Evolutionary conservation across 192 early-diverging fungal genomes (phyloP), one percentile per base, ranked within the genome.

Genomic region (Gigaspora rosea): DNA sequence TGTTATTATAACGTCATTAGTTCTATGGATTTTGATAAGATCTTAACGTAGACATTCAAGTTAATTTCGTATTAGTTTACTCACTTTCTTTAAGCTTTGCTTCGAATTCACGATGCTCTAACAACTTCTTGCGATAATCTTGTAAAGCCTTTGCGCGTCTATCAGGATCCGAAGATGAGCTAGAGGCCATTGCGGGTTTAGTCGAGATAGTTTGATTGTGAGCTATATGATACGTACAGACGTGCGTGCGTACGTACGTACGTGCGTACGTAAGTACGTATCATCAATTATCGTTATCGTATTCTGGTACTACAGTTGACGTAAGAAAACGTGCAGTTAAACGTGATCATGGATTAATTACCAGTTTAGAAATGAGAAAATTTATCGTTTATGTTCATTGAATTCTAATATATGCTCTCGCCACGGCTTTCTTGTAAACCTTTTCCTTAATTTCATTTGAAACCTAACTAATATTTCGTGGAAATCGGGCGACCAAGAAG

Each of bases 41-140:
- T 41, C 33, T 18, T 41, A 41, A n/a, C 27, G 27, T n/a, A 8
- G 12, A 6, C 27, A 27, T 12, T 41, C 15, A 8, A 2, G 5
- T 20, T 20, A 5, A 20, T 20, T 48, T 66, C 13, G 10, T 27
- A 1, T 69, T 6, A 4, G 4, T 18, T 22, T 18, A 80, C 88
- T 67, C 86, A 94, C 94, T 78, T 80, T 97, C 95, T 91, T 98
- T 97, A 51, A 98, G 88, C 80, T 95, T 97, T 72, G 95, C 93
- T 72, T 98, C 97, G 81, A 95, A 86, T 82, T 98, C 95, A 71
- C 96, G 88, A 85, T 98, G 97, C 79, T 97, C 95, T 75, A 97
- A 82, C 50, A 99, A 85, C 79, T 91, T 91, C 77, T 90, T 94
- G 72, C 94, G 89, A 85, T 99, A 99, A 81, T 86, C 90, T 77